Evolutionary conservation across 2,329 filamentous ascomycete genomes (phyloP).

Genomic region (Epichloe amarillans): DNA sequence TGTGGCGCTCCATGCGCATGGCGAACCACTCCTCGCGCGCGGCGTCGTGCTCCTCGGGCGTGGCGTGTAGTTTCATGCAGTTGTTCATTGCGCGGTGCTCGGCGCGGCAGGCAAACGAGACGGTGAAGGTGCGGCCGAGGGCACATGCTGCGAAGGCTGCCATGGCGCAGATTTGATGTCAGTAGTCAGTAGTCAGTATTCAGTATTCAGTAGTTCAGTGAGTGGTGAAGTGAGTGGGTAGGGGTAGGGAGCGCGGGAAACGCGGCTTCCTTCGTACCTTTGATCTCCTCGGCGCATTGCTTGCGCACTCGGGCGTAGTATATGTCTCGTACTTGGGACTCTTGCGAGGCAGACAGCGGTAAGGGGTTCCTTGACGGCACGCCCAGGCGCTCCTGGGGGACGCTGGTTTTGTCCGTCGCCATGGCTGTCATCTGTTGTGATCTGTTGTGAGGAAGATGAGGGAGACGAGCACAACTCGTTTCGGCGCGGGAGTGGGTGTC

Average conservation of each 20-base stretch:
- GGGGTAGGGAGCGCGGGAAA: too few species aligned
- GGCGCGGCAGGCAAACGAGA: conserved; percentile 72
- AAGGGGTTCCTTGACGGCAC: conserved; percentile 63
- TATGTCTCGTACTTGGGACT: conserved; percentile 67
- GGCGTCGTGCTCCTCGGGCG: conserved; percentile 70
- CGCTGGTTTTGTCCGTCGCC: conserved; percentile 17
- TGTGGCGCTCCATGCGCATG: conserved; percentile 54
- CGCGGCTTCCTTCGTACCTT: conserved; percentile 37
- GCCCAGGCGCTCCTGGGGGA: conserved; percentile 21
- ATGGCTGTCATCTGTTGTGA: background rate
- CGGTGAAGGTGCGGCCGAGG: conserved; percentile 69
- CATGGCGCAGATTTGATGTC: background rate
- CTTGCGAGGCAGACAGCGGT: conserved; percentile 69
- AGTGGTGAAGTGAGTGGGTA: background rate
- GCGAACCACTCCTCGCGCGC: conserved; percentile 92
- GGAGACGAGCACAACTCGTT: too few species aligned
- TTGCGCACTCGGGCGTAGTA: conserved; percentile 68
- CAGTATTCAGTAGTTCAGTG: background rate
- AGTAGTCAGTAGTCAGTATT: background rate
- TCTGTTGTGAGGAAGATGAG: background rate
- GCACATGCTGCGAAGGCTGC: conserved; percentile 81
- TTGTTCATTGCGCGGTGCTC: conserved; percentile 79
- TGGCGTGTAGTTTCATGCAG: conserved; percentile 84
- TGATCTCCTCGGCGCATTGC: conserved; percentile 65
- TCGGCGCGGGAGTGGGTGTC: too few species aligned